These are phyloP conservation scores for Monascus purpureus DNA, from an alignment of 495 filamentous ascomycete species.

Conservation along the genomic window DNA sequence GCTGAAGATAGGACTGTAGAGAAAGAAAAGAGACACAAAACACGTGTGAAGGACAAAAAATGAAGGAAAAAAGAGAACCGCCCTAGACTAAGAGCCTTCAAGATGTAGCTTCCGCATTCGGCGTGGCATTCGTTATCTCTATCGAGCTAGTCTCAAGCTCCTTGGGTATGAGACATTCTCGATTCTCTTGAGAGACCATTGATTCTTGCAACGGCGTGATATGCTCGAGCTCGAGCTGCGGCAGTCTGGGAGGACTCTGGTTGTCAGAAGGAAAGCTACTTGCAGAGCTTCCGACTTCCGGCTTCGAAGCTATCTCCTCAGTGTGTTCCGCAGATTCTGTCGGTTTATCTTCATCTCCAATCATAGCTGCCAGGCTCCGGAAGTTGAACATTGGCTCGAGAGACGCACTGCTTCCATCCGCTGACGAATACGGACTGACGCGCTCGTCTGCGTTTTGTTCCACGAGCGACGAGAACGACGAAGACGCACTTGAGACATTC, in stretches of 20 bases:
- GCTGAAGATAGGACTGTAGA: no score
- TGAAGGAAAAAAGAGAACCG: slow-evolving; percentile 1
- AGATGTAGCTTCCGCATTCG: slow-evolving; percentile 17
- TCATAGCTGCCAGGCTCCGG: slow-evolving; percentile 71
- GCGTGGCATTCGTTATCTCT: slow-evolving; percentile 16
- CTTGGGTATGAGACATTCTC: slow-evolving; percentile 13
- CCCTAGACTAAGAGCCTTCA: slow-evolving; percentile 3
- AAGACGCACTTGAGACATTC: slow-evolving; percentile 72
- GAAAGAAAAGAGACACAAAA: background rate
- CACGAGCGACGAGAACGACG: slow-evolving; percentile 57
- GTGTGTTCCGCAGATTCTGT: slow-evolving; percentile 31
- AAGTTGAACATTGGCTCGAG: slow-evolving; percentile 85
- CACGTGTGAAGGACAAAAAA: slow-evolving; percentile 1
- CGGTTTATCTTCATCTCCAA: slow-evolving; percentile 51
- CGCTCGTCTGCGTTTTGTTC: slow-evolving; percentile 46
- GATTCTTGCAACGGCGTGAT: slow-evolving; percentile 4
- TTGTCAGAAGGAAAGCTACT: background rate
- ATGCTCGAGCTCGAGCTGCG: slow-evolving; percentile 3
- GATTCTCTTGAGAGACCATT: slow-evolving; percentile 4
- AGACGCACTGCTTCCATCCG: slow-evolving; percentile 37
- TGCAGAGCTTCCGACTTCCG: background rate
- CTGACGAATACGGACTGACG: slow-evolving; percentile 18
- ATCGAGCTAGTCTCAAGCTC: slow-evolving; percentile 27
- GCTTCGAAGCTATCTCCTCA: slow-evolving; percentile 9
- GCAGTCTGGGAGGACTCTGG: slow-evolving; percentile 7